Conservation (phyloP, 805 yeast species). For the Suhomyces sp. region DNA sequence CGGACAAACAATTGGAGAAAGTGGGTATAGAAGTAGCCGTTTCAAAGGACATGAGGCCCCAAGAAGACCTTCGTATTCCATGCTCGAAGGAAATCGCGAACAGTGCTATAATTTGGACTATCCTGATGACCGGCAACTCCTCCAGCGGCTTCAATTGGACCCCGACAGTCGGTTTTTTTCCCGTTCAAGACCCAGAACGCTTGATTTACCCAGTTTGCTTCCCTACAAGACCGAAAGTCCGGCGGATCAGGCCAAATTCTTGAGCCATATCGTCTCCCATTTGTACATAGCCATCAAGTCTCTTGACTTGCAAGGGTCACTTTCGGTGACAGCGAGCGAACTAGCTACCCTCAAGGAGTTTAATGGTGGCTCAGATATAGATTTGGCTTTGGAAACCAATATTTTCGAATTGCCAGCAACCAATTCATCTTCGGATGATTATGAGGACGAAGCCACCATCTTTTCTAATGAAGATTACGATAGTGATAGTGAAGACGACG, state of each 20-base stretch:
- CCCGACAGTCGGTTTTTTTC: conserved; percentile 37
- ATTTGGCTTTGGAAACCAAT: conserved; percentile 54
- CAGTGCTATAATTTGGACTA: conserved; percentile 49
- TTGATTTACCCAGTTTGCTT: conserved; percentile 44
- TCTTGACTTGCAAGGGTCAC: conserved; percentile 68
- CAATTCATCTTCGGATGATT: neutral
- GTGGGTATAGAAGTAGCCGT: neutral
- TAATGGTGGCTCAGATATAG: conserved; percentile 35
- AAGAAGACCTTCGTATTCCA: conserved; percentile 20
- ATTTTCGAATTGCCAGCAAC: conserved; percentile 34
- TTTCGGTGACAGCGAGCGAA: conserved; percentile 67
- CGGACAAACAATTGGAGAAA: no score
- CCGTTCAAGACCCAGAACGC: conserved; percentile 38
- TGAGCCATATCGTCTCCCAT: conserved; percentile 77
- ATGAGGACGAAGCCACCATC: conserved; percentile 16
- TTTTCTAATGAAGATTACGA: conserved; percentile 16
- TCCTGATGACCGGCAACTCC: conserved; percentile 40
- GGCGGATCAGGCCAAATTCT: conserved; percentile 65
- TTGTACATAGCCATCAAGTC: conserved; percentile 74
- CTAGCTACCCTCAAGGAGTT: conserved; percentile 44
- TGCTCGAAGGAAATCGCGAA: conserved; percentile 18
- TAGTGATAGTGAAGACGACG: conserved; percentile 12
- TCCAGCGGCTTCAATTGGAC: conserved; percentile 26
- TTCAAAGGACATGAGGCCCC: neutral
- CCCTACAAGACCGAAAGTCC: conserved; percentile 76